Conservation (phyloP, 2,329 filamentous ascomycete species). For the Ciborinia camelliae region DNA sequence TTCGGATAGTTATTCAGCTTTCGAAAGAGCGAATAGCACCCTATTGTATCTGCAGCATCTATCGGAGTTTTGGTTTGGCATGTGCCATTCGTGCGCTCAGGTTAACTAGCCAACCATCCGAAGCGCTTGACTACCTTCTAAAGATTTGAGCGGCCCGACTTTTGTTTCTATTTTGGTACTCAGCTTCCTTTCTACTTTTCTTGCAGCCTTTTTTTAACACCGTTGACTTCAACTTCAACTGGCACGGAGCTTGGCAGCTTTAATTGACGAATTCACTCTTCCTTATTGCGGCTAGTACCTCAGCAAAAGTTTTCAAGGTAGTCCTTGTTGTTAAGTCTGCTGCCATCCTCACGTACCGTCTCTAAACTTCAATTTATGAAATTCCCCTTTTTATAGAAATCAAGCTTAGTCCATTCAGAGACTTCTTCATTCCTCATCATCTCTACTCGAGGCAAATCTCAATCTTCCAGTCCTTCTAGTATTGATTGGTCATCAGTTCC, state of each 20-base stretch:
- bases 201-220: neutral
- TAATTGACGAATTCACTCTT: neutral
- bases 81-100: neutral
- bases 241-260: neutral
- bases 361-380: neutral
- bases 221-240: neutral
- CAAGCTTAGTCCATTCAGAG: neutral
- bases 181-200: neutral
- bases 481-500: neutral
- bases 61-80: neutral
- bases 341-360: neutral
- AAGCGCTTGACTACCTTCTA: neutral
- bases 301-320: neutral
- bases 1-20: neutral
- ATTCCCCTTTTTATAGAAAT: too few species aligned
- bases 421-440: neutral
- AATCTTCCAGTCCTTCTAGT: neutral
- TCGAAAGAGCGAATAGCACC: neutral
- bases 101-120: neutral
- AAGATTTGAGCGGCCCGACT: neutral
- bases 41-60: neutral
- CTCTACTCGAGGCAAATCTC: neutral
- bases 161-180: neutral
- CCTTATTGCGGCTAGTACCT: neutral
- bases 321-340: neutral